Evolutionary conservation across 1,284 basidiomycete genomes (phyloP), one percentile per base, ranked within the genome.

Genomic region (Ceratobasidium papillatum): DNA sequence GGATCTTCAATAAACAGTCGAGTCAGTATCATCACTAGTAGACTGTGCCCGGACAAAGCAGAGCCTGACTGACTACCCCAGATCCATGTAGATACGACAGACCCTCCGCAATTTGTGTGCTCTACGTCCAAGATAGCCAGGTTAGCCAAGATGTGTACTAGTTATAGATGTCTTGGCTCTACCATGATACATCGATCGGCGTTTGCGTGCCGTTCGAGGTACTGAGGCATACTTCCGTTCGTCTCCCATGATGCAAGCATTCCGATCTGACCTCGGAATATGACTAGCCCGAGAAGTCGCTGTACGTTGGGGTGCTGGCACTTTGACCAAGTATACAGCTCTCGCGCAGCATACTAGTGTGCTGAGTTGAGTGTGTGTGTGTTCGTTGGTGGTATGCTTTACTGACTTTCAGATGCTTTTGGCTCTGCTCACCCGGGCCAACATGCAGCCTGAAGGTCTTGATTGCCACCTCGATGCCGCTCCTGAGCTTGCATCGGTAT

Each of bases 321-420:
- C n/a, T 51, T 64, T 19, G 45, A 64, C 62, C 62, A 64, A 5
- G 41, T 30, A 43, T 64, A 34, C 25, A 64, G 25, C 62, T 64
- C 62, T 5, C 45, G 41, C 19, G 62, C 62, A 12, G 62, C 62
- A 41, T 51, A 25, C 62, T 64, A 25, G 32, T 64, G 32, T 7
- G n/a, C n/a, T n/a, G 5, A 19, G 30, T 59, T 8, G 56, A 7
- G 3, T n/a, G n/a, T n/a, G 30, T 19, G 12, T 36, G 4, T 7
- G 38, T n/a, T 17, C 43, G 19, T 7, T 12, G 3, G 12, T 5
- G 3, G 41, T 2, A 14, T 17, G 19, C 25, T 43, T 3, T 14
- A 41, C 17, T 41, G 38, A 68, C 65, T 34, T 43, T 52, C 27
- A 52, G 38, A 51, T 47, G 11, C 11, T 36, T 41, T 22, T 27